phyloP scores from a whole-genome alignment of 768 basidiomycete genomes.

The Tylopilus subfusipes region DNA sequence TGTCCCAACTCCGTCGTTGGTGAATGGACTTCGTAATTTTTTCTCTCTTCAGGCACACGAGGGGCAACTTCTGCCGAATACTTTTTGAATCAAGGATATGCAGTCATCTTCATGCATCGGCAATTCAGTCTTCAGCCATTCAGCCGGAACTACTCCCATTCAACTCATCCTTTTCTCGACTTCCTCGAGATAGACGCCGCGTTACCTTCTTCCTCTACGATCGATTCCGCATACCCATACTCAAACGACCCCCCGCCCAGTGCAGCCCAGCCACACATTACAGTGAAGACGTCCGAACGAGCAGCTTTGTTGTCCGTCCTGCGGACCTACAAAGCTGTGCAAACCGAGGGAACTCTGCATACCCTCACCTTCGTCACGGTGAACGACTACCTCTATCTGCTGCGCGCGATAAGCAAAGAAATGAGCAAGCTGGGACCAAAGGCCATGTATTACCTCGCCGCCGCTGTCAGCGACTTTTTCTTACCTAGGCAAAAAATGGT shows the following conservation, averaged over 20 bases:
- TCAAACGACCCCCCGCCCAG: slow-evolving; percentile 30
- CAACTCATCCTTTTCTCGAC: slow-evolving; percentile 96
- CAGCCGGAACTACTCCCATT: slow-evolving; percentile 96
- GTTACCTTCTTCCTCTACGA: slow-evolving; percentile 17
- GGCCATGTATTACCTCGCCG: slow-evolving; percentile 94
- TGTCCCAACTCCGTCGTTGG: neutral
- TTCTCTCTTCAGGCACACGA: slow-evolving; percentile 67
- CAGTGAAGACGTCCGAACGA: slow-evolving; percentile 64
- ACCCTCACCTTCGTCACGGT: slow-evolving; percentile 91
- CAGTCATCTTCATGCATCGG: slow-evolving; percentile 98
- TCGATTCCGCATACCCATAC: slow-evolving; percentile 18
- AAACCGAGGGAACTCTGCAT: slow-evolving; percentile 68
- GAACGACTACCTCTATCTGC: slow-evolving; percentile 92
- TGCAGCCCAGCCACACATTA: slow-evolving; percentile 45
- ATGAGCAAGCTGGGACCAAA: slow-evolving; percentile 64
- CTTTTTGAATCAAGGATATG: slow-evolving; percentile 90
- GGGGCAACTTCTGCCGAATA: slow-evolving; percentile 98
- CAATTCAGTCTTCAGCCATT: slow-evolving; percentile 98
- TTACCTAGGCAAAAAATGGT: slow-evolving; percentile 89
- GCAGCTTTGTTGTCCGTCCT: slow-evolving; percentile 68
- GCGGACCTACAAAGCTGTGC: slow-evolving; percentile 75
- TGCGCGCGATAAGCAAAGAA: slow-evolving; percentile 79
- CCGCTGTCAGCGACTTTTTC: slow-evolving; percentile 98
- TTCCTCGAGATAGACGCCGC: slow-evolving; percentile 67
- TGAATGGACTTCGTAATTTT: neutral